These are phyloP conservation scores for Crithidia bombi DNA, from an alignment of 208 protist genomes.

Conservation along the genomic window DNA sequence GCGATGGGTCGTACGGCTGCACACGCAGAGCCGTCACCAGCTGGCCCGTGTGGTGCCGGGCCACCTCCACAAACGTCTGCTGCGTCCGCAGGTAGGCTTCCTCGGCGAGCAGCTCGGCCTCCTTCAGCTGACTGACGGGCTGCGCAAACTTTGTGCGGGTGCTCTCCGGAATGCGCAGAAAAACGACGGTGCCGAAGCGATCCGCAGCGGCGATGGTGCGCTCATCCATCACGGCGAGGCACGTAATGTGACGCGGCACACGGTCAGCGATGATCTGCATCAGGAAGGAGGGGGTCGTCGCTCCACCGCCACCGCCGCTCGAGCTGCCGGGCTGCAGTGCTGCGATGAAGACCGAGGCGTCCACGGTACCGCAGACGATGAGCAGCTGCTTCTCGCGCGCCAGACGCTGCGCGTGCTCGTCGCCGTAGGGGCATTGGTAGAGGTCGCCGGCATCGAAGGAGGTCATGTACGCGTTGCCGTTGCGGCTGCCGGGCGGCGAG, in stretches of 20 bases:
- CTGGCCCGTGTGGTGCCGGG: conserved; percentile 66
- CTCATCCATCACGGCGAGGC: conserved; percentile 63
- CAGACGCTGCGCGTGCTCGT: conserved; percentile 25
- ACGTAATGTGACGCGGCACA: conserved; percentile 70
- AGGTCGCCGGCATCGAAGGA: conserved; percentile 46
- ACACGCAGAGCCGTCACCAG: conserved; percentile 66
- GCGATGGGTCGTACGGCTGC: conserved; percentile 53
- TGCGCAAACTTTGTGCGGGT: conserved; percentile 69
- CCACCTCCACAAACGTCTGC: conserved; percentile 71
- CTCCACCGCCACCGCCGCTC: not conserved
- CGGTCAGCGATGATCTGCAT: conserved; percentile 64
- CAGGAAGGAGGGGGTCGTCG: conserved; percentile 61
- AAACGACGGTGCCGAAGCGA: conserved; percentile 69
- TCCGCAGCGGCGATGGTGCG: conserved; percentile 75
- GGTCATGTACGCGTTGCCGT: conserved; percentile 27
- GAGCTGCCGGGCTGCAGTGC: conserved; percentile 52
- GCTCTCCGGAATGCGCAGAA: conserved; percentile 61
- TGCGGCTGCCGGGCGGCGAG: conserved; percentile 44
- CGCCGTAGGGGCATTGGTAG: conserved; percentile 57
- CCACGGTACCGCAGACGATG: conserved; percentile 74
- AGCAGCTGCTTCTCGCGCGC: conserved; percentile 66
- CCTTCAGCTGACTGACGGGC: conserved; percentile 53
- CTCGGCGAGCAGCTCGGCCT: conserved; percentile 55
- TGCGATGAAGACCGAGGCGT: conserved; percentile 74
- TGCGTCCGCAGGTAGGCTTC: conserved; percentile 43